These are phyloP conservation scores for Croton laevigatus DNA, from an alignment of 441 rosid species.

Conservation along the genomic window DNA sequence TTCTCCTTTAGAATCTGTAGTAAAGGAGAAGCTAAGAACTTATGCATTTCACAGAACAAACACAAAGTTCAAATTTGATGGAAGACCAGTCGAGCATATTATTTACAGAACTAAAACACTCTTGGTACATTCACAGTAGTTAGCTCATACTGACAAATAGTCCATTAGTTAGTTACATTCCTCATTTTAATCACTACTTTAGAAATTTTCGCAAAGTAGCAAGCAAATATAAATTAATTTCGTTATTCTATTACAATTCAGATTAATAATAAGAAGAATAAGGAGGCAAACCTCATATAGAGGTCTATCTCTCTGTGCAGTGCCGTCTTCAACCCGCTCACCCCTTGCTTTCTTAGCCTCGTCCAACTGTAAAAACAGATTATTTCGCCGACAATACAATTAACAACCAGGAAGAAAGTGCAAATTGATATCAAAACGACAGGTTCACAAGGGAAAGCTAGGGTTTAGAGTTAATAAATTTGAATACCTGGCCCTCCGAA, in stretches of 20 bases:
- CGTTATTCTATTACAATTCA: neutral
- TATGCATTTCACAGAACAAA: neutral
- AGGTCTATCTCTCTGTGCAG: constrained; percentile 90
- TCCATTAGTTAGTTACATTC: neutral
- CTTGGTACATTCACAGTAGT: neutral
- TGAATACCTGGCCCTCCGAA: constrained; percentile 73
- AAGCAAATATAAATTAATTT: too few relatives aligned
- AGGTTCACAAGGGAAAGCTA: constrained; percentile 3
- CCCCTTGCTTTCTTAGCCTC: constrained; percentile 83
- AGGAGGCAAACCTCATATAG: constrained; percentile 58
- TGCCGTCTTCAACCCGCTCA: constrained; percentile 92
- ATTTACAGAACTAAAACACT: neutral
- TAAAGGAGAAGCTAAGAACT: neutral
- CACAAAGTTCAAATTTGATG: neutral
- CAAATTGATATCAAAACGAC: neutral
- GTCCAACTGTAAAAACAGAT: constrained; percentile 49
- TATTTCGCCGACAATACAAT: neutral
- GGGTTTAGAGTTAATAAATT: constrained; percentile 25
- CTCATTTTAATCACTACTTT: neutral
- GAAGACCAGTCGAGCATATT: neutral
- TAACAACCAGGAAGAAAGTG: neutral
- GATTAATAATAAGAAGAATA: neutral
- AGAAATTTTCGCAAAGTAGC: neutral
- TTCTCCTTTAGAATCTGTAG: constrained; percentile 87
- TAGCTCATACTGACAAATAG: neutral